phyloP scores from a whole-genome alignment of 208 protist species.

The Wallacemonas sp. region DNA sequence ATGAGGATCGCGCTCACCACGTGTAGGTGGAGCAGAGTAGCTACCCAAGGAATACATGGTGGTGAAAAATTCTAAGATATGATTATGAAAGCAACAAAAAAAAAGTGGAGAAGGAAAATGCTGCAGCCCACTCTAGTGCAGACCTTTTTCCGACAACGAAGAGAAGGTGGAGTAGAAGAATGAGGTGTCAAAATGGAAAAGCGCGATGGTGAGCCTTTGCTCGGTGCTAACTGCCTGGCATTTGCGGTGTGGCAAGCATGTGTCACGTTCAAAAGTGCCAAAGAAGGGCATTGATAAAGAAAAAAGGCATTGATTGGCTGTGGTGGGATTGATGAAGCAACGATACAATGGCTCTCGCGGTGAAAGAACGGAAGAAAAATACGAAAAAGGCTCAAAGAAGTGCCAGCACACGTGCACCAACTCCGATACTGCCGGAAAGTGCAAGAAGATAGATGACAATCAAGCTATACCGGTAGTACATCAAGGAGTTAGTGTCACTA shows the following conservation, averaged over 20 bases:
- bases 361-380: too few species aligned
- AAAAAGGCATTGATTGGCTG: too few species aligned
- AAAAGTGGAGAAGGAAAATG: neutral
- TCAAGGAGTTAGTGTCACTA: neutral
- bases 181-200: neutral
- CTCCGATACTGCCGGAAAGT: conserved; percentile 6
- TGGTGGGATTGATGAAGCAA: too few species aligned
- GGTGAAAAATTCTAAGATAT: neutral
- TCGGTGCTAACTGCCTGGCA: too few species aligned
- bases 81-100: conserved; percentile 6
- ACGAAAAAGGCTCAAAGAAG: conserved; percentile 11
- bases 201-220: too few species aligned
- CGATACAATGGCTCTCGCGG: too few species aligned
- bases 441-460: conserved; percentile 6
- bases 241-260: too few species aligned
- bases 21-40: conserved; percentile 3
- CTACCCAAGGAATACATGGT: conserved; percentile 12
- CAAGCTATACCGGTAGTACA: conserved; percentile 3
- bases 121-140: neutral
- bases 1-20: neutral
- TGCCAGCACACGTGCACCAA: neutral
- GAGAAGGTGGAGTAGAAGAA: neutral
- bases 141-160: neutral
- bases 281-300: conserved; percentile 1
- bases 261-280: too few species aligned